Evolutionary conservation across 371 early-diverging fungal genomes (phyloP), one percentile per base, ranked within the genome.

Genomic region (Saksenaea oblongispora): DNA sequence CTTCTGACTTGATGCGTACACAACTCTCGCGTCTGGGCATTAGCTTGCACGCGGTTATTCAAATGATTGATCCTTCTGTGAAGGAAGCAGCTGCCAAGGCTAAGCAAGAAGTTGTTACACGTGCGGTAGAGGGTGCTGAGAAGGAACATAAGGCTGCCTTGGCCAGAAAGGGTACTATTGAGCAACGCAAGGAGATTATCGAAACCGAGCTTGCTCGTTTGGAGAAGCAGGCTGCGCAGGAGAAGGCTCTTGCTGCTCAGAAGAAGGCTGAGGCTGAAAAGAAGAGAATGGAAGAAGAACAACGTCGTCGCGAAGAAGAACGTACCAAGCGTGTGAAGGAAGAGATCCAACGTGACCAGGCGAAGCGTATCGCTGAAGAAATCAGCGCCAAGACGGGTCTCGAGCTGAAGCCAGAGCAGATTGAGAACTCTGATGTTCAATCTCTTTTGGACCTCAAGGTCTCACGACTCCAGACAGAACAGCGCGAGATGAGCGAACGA

Each of bases 161-260:
- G 31, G 88, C 87, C 34, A 89, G 97, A 65, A 89, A 93, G 79
- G 79, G 84, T 11, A 84, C 94, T 36, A 94, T 97, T 65, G 96
- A 97, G 69, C 92, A 90, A 65, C 90, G 95, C 76, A 96, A 97
- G 87, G 95, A 96, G 75, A 74, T 93, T 14, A 86, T 91, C 56
- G 97, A 96, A 74, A 90, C 87, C 22, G 84, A 91, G 63, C 71
- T 86, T 59, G 84, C 87, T 11, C 91, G 90, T 65, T 88, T 86
- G 73, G 93, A 93, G 69, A 91, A 90, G 67, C 87, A 90, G 44
- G 90, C 89, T 65, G 90, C 93, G 34, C 89, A 90, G 66, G 88
- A 90, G 76, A 84, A 86, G 63, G 86, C 86, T 8, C 77, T 88
- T 58, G 86, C 86, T 56, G 73, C 83, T 62, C 85, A 89, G 69